Evolutionary conservation across 106 monocot species (phyloP), one percentile per base, ranked within the genome.

Genomic region (Dendrobium officinale): DNA sequence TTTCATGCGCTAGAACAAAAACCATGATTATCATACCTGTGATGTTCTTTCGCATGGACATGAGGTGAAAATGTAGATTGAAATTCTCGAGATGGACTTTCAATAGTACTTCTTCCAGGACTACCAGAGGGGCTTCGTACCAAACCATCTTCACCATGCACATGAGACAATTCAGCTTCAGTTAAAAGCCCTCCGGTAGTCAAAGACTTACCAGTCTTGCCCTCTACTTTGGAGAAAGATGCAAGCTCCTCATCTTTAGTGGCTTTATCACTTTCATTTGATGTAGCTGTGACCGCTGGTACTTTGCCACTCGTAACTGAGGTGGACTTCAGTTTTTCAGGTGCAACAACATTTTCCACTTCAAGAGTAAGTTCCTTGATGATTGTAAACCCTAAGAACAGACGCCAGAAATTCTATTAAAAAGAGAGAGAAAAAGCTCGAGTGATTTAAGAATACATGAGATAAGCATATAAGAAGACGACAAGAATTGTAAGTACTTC

Each of bases 101-200:
- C 96, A n/a, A 86, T 78, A 26, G 90, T 75, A 84, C 79, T 86
- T 88, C 86, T 86, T 80, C 87, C 85, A 68, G 91, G 86, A 88
- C 85, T 86, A 79, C 79, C 75, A 68, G 81, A 79, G 55, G 89
- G 85, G 45, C 88, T 93, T 55, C 79, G 85, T 68, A 54, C 75
- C 75, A 83, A 95, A 82, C 87, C 91, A 83, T 83, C 85, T 77
- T 93, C 93, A 86, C 88, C 84, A 15, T 84, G 87, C 74, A 79
- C 91, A 82, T 86, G 84, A 42, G 59, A 56, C 64, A 84, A 82
- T 77, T 83, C 91, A 77, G 47, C 82, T 42, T 86, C 88, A 77
- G 73, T 55, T 42, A 55, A 59, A 59, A 26, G 80, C 22, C 83
- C 88, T 79, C 58, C 68, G 22, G 45, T 42, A 44, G 70, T 72